Evolutionary conservation across 352 stramenopile species (phyloP), one percentile per base, ranked within the genome.

Genomic region (Globisporangium megalacanthum): DNA sequence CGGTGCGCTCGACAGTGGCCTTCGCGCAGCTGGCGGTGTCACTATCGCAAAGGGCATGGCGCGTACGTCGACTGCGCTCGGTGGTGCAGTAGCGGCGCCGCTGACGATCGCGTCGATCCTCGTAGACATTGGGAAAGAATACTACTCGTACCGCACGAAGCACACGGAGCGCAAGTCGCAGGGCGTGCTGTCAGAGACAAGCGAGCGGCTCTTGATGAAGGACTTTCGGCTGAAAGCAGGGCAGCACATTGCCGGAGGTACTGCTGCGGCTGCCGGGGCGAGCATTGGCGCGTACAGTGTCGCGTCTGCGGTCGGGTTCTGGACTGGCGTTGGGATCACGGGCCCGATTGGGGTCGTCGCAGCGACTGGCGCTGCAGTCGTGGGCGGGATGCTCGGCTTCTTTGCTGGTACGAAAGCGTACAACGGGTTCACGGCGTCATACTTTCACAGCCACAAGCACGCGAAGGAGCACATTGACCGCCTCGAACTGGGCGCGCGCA

Each of bases 381-480:
- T 86, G n/a, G 85, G 85, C 4, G 82, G 85, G 5, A 86, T 95
- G 69, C 50, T 94, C 36, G 85, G 85, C 13, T 93, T 88, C 62
- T 92, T 92, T 56, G 82, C 77, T n/a, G 85, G 81, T 9, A 85
- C 79, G 2, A 89, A 86, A 66, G 80, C 68, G 17, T 95, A 95
- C 54, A 83, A 72, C 14, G 70, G 73, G 37, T 91, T 86, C 52
- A 94, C 85, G 2, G 50, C 64, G 20, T 68, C 69, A 7, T 92
- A 95, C 60, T 95, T 95, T 35, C 77, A 72, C 47, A 88, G 68
- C 42, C 82, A 91, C 54, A 70, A 83, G 61, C 76, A 86, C 39
- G 83, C 86, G 4, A 93, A 85, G 39, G 86, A 92, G 44, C 81
- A 95, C 36, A 94, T 95, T 42, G 83, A 95, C 62, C 79, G 82